Base-by-base conservation (phyloP, 2,329 filamentous ascomycete genomes). In the Trichoderma simmonsii region DNA sequence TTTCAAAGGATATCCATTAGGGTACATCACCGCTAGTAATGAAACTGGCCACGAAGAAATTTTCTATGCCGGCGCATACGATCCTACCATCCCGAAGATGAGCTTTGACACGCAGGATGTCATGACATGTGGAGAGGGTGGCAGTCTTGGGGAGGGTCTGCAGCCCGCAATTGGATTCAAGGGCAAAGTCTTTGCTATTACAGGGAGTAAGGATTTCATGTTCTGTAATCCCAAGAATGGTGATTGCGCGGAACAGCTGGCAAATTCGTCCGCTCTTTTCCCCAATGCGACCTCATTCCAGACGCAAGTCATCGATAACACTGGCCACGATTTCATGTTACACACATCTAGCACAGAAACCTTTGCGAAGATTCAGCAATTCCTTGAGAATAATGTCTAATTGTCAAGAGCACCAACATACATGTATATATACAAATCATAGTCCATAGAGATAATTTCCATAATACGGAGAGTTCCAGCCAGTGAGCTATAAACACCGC, bases 61-160 rank as follows among this genome's bases (percentile, higher is more conserved):
- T 4, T 66, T 66, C n/a, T 66, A 54, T 15, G 43, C 26, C 11
- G 63, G 63, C n/a, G 24, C 26, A 30, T 66, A 54, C 1, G 63
- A 66, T 21, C 43, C 48, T 12, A 24, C 43, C 18, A 66, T 66
- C 18, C 63, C 63, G 3, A 51, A 21, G 39, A 56, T 66, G 15
- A 66, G 63, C 48, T 66, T 66, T 11, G 39, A 51, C 18, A 30
- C 28, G 1, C 48, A 66, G 28, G 63, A 66, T 56, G 26, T 66
- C 12, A 66, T 66, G 63, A 66, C 63, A 6, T 66, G 63, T 32
- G 63, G 63, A n/a, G 63, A 66, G n/a, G 63, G 63, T 1, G 63
- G 63, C 30, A 66, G 43, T 51, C 14, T 66, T 28, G 63, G 21
- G 18, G 63, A 57, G 30, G 63, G 56, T 26, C n/a, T 66, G 6